Evolutionary conservation across 352 stramenopile species (phyloP).

Genomic region (Halophytophthora polymorphica): DNA sequence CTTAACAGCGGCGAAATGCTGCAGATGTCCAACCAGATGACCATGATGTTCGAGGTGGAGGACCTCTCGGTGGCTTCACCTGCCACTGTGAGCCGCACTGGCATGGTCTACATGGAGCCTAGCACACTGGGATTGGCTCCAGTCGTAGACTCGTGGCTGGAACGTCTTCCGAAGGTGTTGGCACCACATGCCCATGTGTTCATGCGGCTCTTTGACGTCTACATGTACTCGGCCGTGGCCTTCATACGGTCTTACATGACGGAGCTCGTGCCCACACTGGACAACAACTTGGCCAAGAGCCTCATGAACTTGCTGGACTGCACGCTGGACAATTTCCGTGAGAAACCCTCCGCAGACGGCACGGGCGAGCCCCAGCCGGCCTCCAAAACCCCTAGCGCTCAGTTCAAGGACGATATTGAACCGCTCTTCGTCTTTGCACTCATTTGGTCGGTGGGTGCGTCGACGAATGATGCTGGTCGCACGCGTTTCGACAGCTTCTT

Average conservation of each 20-base stretch:
- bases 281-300: slow-evolving; percentile 91
- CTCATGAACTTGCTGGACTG: slow-evolving; percentile 93
- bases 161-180: slow-evolving; percentile 47
- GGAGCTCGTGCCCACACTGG: slow-evolving; percentile 91
- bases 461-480: slow-evolving; percentile 85
- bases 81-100: slow-evolving; percentile 92
- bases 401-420: slow-evolving; percentile 80
- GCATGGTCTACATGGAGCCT: slow-evolving; percentile 97
- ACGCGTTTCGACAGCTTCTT: slow-evolving; percentile 89
- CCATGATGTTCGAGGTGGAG: slow-evolving; percentile 98
- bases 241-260: slow-evolving; percentile 86
- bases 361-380: slow-evolving; percentile 43
- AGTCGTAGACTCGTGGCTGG: slow-evolving; percentile 90
- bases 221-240: slow-evolving; percentile 83
- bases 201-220: slow-evolving; percentile 87
- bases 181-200: slow-evolving; percentile 34
- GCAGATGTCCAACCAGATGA: slow-evolving; percentile 95
- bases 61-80: slow-evolving; percentile 92
- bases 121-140: slow-evolving; percentile 87
- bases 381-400: slow-evolving; percentile 25
- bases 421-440: slow-evolving; percentile 92
- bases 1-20: slow-evolving; percentile 94
- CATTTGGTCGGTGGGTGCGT: slow-evolving; percentile 91
- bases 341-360: slow-evolving; percentile 38
- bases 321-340: slow-evolving; percentile 69